phyloP scores from a whole-genome alignment of 1,284 basidiomycete genomes.

The Sanghuangporus weigelae region DNA sequence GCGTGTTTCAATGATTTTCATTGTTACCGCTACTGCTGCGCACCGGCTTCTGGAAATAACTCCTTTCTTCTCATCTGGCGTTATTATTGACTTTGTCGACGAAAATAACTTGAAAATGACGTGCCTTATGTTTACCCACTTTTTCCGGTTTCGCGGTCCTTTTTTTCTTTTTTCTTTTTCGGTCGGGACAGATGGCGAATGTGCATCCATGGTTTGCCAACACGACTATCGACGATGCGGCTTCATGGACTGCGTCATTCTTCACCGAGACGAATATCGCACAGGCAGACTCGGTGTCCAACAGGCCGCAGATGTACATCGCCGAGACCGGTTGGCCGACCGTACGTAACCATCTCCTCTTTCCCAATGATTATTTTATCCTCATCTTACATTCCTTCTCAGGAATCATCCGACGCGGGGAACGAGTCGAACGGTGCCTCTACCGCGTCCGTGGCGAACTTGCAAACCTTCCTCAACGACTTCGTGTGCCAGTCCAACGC shows the following conservation, averaged over 20 bases:
- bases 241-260: conserved; percentile 60
- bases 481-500: conserved; percentile 86
- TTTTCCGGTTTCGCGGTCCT: no score
- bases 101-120: neutral
- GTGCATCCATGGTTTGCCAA: conserved; percentile 87
- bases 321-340: conserved; percentile 95
- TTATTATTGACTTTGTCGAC: neutral
- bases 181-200: conserved; percentile 54
- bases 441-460: conserved; percentile 59
- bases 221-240: conserved; percentile 62
- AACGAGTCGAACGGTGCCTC: conserved; percentile 62
- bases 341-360: conserved; percentile 30
- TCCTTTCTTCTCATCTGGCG: neutral
- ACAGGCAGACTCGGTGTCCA: conserved; percentile 42
- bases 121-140: neutral
- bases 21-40: neutral
- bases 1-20: neutral
- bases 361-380: neutral
- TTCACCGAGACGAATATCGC: conserved; percentile 55
- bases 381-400: neutral
- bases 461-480: conserved; percentile 74
- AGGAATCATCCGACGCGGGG: conserved; percentile 54
- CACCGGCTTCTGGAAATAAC: conserved; percentile 4
- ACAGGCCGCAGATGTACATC: conserved; percentile 77
- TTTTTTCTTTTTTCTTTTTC: conserved; percentile 16